Percentiles rank a stretch among this genome's conserved stretches.
Conservation (phyloP, 2,329 filamentous ascomycete genomes). For the Lachnellula subtilissima region DNA sequence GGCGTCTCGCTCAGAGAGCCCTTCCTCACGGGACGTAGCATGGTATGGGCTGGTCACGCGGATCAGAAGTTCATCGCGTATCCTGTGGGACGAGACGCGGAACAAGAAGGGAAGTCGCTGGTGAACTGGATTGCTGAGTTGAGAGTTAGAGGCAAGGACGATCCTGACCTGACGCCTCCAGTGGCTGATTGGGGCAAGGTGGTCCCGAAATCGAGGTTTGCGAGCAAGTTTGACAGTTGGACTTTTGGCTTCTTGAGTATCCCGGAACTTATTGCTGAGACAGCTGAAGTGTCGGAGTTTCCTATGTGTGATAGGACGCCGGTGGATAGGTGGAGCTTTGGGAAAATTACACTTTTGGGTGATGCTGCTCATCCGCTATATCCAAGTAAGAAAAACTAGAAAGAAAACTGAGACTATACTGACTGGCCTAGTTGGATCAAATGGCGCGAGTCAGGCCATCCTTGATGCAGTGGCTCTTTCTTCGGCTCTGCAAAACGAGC, state of each 20-base stretch:
- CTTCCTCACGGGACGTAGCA: constrained; percentile 39
- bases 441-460: constrained; percentile 42
- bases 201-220: constrained; percentile 38
- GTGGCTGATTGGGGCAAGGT: constrained; percentile 40
- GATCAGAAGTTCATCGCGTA: constrained; percentile 46
- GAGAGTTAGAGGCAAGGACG: constrained; percentile 37
- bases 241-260: constrained; percentile 39
- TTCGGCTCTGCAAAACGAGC: constrained; percentile 28
- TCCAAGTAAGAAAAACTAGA: constrained; percentile 25
- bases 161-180: constrained; percentile 40
- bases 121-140: constrained; percentile 45
- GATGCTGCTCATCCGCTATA: constrained; percentile 40
- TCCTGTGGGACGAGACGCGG: constrained; percentile 37
- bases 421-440: constrained; percentile 32
- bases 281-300: constrained; percentile 41
- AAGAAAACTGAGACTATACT: neutral
- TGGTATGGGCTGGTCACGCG: constrained; percentile 43
- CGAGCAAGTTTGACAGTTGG: constrained; percentile 37
- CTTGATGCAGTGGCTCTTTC: constrained; percentile 39
- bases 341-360: constrained; percentile 35
- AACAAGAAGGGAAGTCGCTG: constrained; percentile 34
- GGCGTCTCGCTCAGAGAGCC: constrained; percentile 38
- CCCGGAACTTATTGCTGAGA: constrained; percentile 38
- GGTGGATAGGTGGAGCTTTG: constrained; percentile 37
- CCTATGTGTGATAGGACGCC: constrained; percentile 43